These are phyloP conservation scores for Thymus mandschuricus DNA, from an alignment of 257 asterid species.

Conservation along the genomic window DNA sequence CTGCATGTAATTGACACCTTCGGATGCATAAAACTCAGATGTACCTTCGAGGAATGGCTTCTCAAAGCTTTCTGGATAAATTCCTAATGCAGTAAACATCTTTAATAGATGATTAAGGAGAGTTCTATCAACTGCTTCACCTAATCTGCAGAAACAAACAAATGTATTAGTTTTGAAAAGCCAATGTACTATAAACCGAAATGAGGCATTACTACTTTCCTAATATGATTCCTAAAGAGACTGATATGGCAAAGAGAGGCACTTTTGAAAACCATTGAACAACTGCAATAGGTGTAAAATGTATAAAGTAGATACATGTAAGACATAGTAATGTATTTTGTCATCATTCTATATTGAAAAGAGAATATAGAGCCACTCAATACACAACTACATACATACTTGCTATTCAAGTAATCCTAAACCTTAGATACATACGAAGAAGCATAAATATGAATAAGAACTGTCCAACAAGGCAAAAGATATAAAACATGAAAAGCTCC, in stretches of 20 bases:
- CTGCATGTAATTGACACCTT: conserved; percentile 95
- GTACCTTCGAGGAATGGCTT: conserved; percentile 94
- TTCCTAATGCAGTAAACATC: conserved; percentile 98
- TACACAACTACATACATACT: neutral
- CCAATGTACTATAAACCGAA: neutral
- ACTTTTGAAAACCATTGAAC: conserved; percentile 9
- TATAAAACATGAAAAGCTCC: neutral
- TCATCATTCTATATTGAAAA: too few relatives aligned
- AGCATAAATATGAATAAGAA: too few relatives aligned
- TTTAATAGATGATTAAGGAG: conserved; percentile 96
- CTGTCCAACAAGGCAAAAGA: neutral
- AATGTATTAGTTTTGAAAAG: conserved; percentile 27
- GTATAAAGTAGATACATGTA: neutral
- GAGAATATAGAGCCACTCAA: too few relatives aligned
- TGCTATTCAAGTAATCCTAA: too few relatives aligned
- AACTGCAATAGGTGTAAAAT: conserved; percentile 2
- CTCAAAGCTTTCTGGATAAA: conserved; percentile 93
- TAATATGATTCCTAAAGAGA: conserved; percentile 17
- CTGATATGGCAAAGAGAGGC: conserved; percentile 9
- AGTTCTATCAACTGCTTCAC: conserved; percentile 96
- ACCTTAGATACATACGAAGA: too few relatives aligned
- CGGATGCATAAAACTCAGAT: conserved; percentile 94
- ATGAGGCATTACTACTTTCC: neutral
- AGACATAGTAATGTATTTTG: too few relatives aligned
- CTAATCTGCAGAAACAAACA: conserved; percentile 53